phyloP scores from a whole-genome alignment of 2,329 filamentous ascomycete species.

The Immersiporthe knoxdaviesiana region DNA sequence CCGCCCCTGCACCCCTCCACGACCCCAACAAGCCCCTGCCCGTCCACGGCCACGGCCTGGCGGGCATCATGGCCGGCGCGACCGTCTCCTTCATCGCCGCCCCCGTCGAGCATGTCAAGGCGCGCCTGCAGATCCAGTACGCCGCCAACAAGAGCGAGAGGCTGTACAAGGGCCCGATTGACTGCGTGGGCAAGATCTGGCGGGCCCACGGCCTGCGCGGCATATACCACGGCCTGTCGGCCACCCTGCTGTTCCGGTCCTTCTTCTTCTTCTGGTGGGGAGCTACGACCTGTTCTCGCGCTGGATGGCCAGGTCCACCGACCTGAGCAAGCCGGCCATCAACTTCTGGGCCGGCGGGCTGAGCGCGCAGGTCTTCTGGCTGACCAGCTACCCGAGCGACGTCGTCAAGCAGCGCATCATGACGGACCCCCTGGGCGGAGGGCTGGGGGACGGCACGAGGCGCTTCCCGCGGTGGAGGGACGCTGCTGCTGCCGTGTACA shows the following conservation, averaged over 20 bases:
- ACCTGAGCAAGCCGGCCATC: constrained; percentile 74
- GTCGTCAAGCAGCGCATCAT: constrained; percentile 96
- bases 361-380: constrained; percentile 92
- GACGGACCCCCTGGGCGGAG: constrained; percentile 85
- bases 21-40: constrained; percentile 60
- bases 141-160: constrained; percentile 75
- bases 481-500: constrained; percentile 76
- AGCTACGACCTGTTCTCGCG: constrained; percentile 85
- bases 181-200: constrained; percentile 75
- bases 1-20: constrained; percentile 44
- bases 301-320: constrained; percentile 67
- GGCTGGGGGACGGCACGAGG: constrained; percentile 66
- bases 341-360: constrained; percentile 98
- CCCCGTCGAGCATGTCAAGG: constrained; percentile 90
- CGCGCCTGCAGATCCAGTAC: constrained; percentile 92
- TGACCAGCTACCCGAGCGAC: constrained; percentile 88
- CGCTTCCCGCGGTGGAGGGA: constrained; percentile 78
- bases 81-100: constrained; percentile 94
- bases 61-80: constrained; percentile 82
- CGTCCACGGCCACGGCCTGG: constrained; percentile 80
- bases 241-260: constrained; percentile 84
- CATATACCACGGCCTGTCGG: constrained; percentile 81
- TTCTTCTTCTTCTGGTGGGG: constrained; percentile 99
- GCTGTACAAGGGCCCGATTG: constrained; percentile 83
- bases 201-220: constrained; percentile 74